Conservation (phyloP, 805 yeast species). For the Ogataea nonfermentans region DNA sequence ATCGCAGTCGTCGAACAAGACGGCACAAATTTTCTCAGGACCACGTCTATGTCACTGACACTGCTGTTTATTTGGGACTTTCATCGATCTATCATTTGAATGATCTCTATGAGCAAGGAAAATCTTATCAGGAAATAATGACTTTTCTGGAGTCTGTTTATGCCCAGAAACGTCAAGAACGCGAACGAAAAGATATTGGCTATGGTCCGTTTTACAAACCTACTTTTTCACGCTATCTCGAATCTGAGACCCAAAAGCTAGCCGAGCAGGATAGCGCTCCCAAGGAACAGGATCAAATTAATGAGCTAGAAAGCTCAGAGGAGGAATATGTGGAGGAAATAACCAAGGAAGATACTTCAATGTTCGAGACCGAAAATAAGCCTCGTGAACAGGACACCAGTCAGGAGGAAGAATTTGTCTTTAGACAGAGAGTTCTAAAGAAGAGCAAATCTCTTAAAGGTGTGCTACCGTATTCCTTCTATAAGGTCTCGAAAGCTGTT, state of each 20-base stretch:
- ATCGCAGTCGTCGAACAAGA: slow-evolving; percentile 24
- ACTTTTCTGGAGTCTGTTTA: slow-evolving; percentile 27
- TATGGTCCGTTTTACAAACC: slow-evolving; percentile 30
- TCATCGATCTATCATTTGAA: slow-evolving; percentile 29
- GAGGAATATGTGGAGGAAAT: slow-evolving; percentile 8
- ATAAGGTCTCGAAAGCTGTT: slow-evolving; percentile 9
- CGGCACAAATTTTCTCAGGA: slow-evolving; percentile 34
- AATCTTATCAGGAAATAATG: slow-evolving; percentile 29
- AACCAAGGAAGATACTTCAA: not conserved
- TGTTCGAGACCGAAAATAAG: slow-evolving; percentile 2
- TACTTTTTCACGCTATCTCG: slow-evolving; percentile 24
- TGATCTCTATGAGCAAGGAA: slow-evolving; percentile 30
- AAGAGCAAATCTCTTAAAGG: slow-evolving; percentile 26
- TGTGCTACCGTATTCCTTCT: slow-evolving; percentile 29
- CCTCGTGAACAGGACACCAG: not conserved
- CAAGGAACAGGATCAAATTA: not conserved
- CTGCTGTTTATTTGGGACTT: slow-evolving; percentile 34
- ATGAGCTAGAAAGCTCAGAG: slow-evolving; percentile 2
- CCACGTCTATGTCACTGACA: slow-evolving; percentile 37
- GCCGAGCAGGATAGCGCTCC: slow-evolving; percentile 3
- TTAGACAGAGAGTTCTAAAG: slow-evolving; percentile 21
- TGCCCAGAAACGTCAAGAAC: slow-evolving; percentile 20
- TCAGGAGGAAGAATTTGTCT: slow-evolving; percentile 18
- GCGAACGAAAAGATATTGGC: slow-evolving; percentile 29
- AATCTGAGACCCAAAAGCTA: slow-evolving; percentile 17